These are phyloP conservation scores for Aspergillus sp. DNA, from an alignment of 2,329 filamentous ascomycete genomes.

Conservation along the genomic window DNA sequence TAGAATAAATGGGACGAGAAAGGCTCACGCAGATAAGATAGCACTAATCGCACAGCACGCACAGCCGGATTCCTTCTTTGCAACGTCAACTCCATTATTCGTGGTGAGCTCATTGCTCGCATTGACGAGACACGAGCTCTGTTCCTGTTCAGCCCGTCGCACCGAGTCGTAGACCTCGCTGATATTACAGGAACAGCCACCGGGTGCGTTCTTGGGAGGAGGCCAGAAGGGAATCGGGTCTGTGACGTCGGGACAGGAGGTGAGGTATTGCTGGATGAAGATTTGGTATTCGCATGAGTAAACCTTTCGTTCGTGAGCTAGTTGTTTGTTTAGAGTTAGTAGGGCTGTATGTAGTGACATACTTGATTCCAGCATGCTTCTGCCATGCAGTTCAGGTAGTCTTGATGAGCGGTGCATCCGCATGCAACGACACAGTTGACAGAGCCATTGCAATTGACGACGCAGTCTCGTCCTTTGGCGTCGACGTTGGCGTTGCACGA, in stretches of 20 bases:
- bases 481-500: constrained; percentile 17
- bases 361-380: constrained; percentile 36
- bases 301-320: constrained; percentile 1
- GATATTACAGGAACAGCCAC: constrained; percentile 3
- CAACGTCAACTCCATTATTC: constrained; percentile 14
- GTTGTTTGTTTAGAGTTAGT: not conserved
- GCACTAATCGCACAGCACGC: constrained; percentile 33
- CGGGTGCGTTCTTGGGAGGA: constrained; percentile 3
- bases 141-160: constrained; percentile 1
- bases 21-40: constrained; percentile 28
- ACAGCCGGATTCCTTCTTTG: constrained; percentile 22
- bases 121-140: constrained; percentile 14
- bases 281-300: constrained; percentile 8
- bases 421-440: constrained; percentile 17
- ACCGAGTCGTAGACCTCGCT: not conserved
- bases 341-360: not conserved
- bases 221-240: constrained; percentile 7
- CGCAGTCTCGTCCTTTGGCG: constrained; percentile 13
- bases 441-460: constrained; percentile 14
- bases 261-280: not conserved
- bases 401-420: constrained; percentile 17
- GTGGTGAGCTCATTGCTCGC: constrained; percentile 9
- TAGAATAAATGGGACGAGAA: not conserved
- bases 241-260: not conserved
- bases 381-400: constrained; percentile 34